These are phyloP conservation scores for Dalbergia cochinchinensis DNA, from an alignment of 306 rosid genomes.

Conservation along the genomic window DNA sequence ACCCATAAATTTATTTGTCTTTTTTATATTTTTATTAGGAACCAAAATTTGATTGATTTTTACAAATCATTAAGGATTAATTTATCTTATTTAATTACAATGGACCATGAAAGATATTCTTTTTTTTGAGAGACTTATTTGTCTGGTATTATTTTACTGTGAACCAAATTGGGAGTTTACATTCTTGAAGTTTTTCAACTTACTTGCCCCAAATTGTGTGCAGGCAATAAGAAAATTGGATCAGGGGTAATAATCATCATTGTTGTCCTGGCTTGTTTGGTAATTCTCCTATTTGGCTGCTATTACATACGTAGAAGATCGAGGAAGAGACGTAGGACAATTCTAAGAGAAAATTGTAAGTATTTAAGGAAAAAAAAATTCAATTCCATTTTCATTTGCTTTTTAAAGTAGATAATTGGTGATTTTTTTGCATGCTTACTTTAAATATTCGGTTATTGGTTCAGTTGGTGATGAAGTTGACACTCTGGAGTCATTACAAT, in stretches of 20 bases:
- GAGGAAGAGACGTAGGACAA: constrained; percentile 27
- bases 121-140: too few species aligned
- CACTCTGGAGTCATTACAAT: constrained; percentile 52
- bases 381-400: neutral
- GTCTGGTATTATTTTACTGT: too few species aligned
- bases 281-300: constrained; percentile 33
- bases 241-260: constrained; percentile 36
- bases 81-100: too few species aligned
- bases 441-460: neutral
- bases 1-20: too few species aligned
- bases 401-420: neutral
- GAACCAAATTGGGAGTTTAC: too few species aligned
- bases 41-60: neutral
- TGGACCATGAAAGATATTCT: too few species aligned
- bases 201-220: constrained; percentile 10
- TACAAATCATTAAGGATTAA: neutral
- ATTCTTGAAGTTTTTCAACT: neutral
- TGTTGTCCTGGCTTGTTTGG: constrained; percentile 1
- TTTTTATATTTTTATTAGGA: neutral
- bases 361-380: neutral
- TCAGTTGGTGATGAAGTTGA: constrained; percentile 37
- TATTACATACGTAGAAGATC: constrained; percentile 26
- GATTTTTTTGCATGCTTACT: neutral
- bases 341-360: constrained; percentile 44
- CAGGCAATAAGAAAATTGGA: constrained; percentile 40